phyloP scores from a whole-genome alignment of 495 filamentous ascomycete genomes.

The Talaromyces proteolyticus region DNA sequence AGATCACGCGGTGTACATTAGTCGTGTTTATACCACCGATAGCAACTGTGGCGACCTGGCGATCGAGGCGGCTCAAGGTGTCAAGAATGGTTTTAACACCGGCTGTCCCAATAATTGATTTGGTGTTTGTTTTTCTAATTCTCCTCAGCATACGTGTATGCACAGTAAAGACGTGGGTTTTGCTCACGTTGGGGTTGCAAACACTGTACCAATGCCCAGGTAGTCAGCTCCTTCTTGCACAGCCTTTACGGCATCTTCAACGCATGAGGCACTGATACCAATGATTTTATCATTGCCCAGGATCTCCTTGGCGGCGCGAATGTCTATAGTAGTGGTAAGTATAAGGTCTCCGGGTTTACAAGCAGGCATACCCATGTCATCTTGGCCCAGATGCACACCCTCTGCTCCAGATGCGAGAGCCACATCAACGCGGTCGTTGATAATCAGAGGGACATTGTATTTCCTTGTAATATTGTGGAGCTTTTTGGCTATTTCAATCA shows the following conservation, averaged over 20 bases:
- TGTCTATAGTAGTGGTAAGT: constrained; percentile 31
- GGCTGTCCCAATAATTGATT: constrained; percentile 74
- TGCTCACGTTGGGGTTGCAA: constrained; percentile 71
- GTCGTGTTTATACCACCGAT: constrained; percentile 84
- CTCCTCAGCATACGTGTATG: not conserved
- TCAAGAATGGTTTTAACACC: constrained; percentile 66
- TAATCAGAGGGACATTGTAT: constrained; percentile 74
- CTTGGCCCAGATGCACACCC: constrained; percentile 90
- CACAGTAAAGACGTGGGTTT: not conserved
- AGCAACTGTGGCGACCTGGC: constrained; percentile 56
- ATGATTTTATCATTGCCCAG: constrained; percentile 68
- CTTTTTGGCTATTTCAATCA: constrained; percentile 63
- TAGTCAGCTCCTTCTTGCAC: constrained; percentile 74
- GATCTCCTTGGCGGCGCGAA: constrained; percentile 60
- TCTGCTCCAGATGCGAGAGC: constrained; percentile 80
- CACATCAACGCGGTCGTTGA: constrained; percentile 95
- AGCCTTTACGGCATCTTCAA: constrained; percentile 62
- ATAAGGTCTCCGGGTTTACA: not conserved
- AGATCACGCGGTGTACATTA: constrained; percentile 69
- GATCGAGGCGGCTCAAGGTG: constrained; percentile 40
- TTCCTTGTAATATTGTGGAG: constrained; percentile 63
- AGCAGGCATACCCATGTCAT: constrained; percentile 67
- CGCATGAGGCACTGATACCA: constrained; percentile 65
- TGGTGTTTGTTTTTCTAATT: constrained; percentile 59
- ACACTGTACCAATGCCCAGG: constrained; percentile 82